These are phyloP conservation scores for Pythium chondricola DNA, from an alignment of 352 stramenopile genomes.

Conservation along the genomic window DNA sequence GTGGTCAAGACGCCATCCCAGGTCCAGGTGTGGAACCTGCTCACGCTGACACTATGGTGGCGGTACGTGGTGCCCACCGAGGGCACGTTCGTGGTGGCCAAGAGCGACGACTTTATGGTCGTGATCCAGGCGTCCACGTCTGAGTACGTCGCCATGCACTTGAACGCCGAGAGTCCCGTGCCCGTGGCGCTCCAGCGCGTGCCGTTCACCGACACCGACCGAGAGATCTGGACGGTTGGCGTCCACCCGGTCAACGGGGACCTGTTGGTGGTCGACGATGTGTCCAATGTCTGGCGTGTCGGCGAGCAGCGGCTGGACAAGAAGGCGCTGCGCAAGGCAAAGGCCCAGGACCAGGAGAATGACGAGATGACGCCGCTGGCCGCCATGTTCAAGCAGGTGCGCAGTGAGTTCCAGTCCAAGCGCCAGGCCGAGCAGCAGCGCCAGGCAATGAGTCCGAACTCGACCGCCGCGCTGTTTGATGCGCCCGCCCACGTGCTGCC, in stretches of 20 bases:
- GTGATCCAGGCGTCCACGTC: slow-evolving; percentile 23
- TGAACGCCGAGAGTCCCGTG: slow-evolving; percentile 40
- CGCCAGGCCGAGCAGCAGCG: slow-evolving; percentile 8
- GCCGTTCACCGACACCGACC: slow-evolving; percentile 25
- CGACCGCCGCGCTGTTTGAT: slow-evolving; percentile 54
- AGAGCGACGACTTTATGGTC: slow-evolving; percentile 48
- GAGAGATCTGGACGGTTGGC: slow-evolving; percentile 39
- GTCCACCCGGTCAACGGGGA: slow-evolving; percentile 59
- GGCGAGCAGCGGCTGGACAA: slow-evolving; percentile 36
- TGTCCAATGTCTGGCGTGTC: slow-evolving; percentile 55
- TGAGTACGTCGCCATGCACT: slow-evolving; percentile 46
- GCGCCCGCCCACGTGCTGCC: slow-evolving; percentile 76
- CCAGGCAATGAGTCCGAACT: slow-evolving; percentile 14
- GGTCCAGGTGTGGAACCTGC: slow-evolving; percentile 73
- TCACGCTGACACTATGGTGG: slow-evolving; percentile 66
- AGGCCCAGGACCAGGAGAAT: slow-evolving; percentile 19
- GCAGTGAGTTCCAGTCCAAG: slow-evolving; percentile 15
- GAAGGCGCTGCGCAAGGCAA: slow-evolving; percentile 28
- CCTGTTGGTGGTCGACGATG: slow-evolving; percentile 44
- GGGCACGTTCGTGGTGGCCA: slow-evolving; percentile 24
- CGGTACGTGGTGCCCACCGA: slow-evolving; percentile 46
- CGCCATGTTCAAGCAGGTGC: slow-evolving; percentile 23
- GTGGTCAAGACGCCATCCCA: slow-evolving; percentile 46
- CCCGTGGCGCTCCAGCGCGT: slow-evolving; percentile 35
- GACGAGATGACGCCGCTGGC: slow-evolving; percentile 33